phyloP scores from a whole-genome alignment of 352 stramenopile genomes.

The Phytophthora pini region DNA sequence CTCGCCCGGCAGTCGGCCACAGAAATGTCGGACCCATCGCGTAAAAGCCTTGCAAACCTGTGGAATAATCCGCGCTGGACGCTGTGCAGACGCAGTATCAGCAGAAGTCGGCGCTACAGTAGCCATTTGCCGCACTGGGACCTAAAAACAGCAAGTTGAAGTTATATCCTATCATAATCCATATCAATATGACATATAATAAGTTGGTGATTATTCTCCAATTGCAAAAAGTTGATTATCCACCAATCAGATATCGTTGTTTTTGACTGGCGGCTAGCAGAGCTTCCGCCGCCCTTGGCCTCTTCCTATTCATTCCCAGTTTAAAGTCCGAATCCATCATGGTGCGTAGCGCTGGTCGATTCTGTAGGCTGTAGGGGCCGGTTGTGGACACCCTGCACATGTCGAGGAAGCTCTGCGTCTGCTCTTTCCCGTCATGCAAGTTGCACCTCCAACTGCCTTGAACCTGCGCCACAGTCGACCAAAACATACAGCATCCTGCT shows the following conservation, averaged over 20 bases:
- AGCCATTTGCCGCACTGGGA: conserved; percentile 5
- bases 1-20: conserved; percentile 21
- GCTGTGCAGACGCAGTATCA: neutral
- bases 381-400: too few relatives aligned
- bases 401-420: neutral
- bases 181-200: neutral
- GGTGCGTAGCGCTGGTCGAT: conserved; percentile 45
- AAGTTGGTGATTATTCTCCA: neutral
- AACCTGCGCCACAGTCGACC: neutral
- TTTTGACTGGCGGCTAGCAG: conserved; percentile 35
- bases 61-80: neutral
- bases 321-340: conserved; percentile 90
- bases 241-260: conserved; percentile 17
- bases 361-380: conserved; percentile 1
- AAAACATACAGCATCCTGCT: neutral
- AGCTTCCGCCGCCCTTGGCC: neutral
- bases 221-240: conserved; percentile 5
- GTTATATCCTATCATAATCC: too few relatives aligned
- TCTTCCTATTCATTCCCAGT: conserved; percentile 62
- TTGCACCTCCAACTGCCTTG: conserved; percentile 5
- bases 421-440: neutral
- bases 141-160: conserved; percentile 1
- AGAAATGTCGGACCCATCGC: conserved; percentile 4
- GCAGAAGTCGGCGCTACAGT: conserved; percentile 10
- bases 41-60: neutral